These are phyloP conservation scores for Orbilia quercus DNA, from an alignment of 2,329 filamentous ascomycete species.

Conservation along the genomic window DNA sequence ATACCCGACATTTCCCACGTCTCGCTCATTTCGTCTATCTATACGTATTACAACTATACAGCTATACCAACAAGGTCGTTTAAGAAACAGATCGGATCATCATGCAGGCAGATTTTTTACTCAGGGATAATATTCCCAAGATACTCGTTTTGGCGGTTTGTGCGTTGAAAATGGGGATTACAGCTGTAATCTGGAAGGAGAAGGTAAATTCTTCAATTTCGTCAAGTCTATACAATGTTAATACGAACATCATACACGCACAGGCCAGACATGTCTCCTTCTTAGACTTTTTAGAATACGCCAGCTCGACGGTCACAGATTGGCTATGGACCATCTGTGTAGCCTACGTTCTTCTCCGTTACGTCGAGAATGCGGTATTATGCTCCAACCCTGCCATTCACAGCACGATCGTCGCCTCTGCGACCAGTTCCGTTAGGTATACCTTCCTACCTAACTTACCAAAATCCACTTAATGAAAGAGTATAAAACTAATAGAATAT, in stretches of 20 bases:
- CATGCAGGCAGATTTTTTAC: background rate
- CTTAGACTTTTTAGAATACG: conserved; percentile 5
- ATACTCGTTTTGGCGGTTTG: background rate
- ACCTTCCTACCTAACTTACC: background rate
- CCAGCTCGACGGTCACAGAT: conserved; percentile 29
- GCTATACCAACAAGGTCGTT: too few species aligned
- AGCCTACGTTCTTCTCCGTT: background rate
- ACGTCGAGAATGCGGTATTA: background rate
- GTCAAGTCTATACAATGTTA: background rate
- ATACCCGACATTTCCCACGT: too few species aligned
- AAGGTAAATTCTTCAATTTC: conserved; percentile 1
- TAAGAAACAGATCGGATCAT: background rate
- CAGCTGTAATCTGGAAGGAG: background rate
- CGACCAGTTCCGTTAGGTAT: conserved; percentile 6
- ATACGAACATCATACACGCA: too few species aligned
- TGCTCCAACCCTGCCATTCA: background rate
- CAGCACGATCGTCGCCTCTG: background rate
- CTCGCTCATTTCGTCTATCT: too few species aligned
- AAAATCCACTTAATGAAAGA: too few species aligned
- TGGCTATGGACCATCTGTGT: conserved; percentile 13
- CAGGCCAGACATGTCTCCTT: background rate
- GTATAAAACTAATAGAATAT: too few species aligned
- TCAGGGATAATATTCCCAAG: background rate
- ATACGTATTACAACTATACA: too few species aligned
- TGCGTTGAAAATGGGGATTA: conserved; percentile 7